Evolutionary conservation across 2,329 filamentous ascomycete genomes (phyloP), one percentile per base, ranked within the genome.

Genomic region (Cercospora sojina): DNA sequence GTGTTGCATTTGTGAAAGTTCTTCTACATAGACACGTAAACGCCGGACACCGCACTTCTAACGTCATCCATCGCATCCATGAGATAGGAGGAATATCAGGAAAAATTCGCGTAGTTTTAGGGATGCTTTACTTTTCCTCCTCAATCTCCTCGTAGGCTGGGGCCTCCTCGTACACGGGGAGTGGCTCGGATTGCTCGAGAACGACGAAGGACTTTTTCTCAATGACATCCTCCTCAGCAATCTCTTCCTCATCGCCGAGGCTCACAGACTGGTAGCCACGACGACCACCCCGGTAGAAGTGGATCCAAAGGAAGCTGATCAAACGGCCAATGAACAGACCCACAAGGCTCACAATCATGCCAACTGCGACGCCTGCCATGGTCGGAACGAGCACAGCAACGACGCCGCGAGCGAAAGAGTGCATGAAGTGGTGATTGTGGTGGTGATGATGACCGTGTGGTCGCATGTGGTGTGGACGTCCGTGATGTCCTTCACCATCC

Each of bases 381-480:
- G 91, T 82, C 1, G 90, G 90, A 43, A 92, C 81, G 57, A 92
- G 77, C 53, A 92, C 84, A 68, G 89, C 86, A 41, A 87, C 81
- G 69, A 85, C 82, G 59, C 90, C 82, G 72, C 85, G 85, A 73
- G 83, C 82, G 64, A 77, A 75, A 23, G 69, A 67, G 67, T 82
- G 79, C 62, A 80, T 77, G 79, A 85, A 84, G 58, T 76, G 73
- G 62, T 77, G 76, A 58, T 77, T 75, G 66, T 77, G 76, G 65
- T 79, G 75, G 66, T 73, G 75, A 65, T 67, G 66, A 29, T 64
- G 62, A 41, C 69, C 68, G 60, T 72, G 72, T 38, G 68, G 67
- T 64, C 62, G 32, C 61, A 68, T 67, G 65, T 75, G 65, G 67
- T 75, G 67, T 66, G 73, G 72, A 72, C 70, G 70, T 56, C 67